Evolutionary conservation across 148 eudicot genomes (phyloP), one percentile per base, ranked within the genome.

Genomic region (Rhododendron ovatum): DNA sequence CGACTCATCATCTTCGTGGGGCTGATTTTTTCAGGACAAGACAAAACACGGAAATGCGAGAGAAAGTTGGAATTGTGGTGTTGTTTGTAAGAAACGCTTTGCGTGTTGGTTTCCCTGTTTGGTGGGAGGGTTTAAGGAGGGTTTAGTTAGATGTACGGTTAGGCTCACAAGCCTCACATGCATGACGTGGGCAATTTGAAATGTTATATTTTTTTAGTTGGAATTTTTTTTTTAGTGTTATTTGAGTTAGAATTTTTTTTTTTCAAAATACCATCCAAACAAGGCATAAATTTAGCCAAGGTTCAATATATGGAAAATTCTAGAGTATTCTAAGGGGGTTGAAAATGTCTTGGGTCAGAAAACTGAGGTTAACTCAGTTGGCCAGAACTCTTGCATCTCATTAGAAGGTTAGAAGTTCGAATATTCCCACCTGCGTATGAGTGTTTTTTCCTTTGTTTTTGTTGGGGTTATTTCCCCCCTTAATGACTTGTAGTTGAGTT

Each of bases 1-100:
- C 97, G 92, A 80, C 91, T 92, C 94, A 93, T 88, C 91, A 5
- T 59, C n/a, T 59, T 59, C 24, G 85, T 7, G 69, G 69, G 14
- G 30, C 71, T 63, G 30, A 63, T 63, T 77, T 51, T 22, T 7
- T 51, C 83, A 33, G 28, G 57, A 39, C 67, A 11, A 33, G 35
- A 33, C n/a, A 7, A 10, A 59, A 22, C 9, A 17, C 17, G 14
- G 12, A 35, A 81, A 33, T 24, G 83, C 69, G 7, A 81, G 7
- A 81, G 15, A 55, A 55, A 61, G 22, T 81, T 81, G 83, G 83
- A 51, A 30, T 30, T 59, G n/a, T 30, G 12, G 30, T 30, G 20
- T 80, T 7, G 28, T 30, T 53, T 78, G 12, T 2, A 45, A 50
- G 82, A 76, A 76, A 8, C 61, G 48, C n/a, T 26, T 15, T 79